phyloP scores from a whole-genome alignment of 1,139 yeast genomes.

The Saccharomyces hybrid region DNA sequence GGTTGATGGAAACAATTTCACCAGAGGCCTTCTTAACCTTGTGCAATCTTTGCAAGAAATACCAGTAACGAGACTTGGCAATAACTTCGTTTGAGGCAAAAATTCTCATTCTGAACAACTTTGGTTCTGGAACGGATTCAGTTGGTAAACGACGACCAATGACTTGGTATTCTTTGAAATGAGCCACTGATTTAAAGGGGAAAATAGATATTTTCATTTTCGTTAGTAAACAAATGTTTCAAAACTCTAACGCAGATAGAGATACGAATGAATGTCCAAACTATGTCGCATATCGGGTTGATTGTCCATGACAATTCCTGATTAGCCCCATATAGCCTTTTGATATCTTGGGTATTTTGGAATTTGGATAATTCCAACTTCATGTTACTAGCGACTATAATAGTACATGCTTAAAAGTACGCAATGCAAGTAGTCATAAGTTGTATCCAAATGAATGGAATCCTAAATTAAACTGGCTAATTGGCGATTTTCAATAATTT shows the following conservation, averaged over 20 bases:
- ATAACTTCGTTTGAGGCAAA: constrained; percentile 98
- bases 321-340: too few species aligned
- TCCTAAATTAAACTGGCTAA: neutral
- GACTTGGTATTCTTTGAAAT: constrained; percentile 98
- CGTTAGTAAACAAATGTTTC: constrained; percentile 6
- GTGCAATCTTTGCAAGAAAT: constrained; percentile 97
- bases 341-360: too few species aligned
- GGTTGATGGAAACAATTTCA: constrained; percentile 92
- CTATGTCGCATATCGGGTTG: too few species aligned
- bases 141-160: constrained; percentile 99
- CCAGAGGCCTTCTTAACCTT: constrained; percentile 99
- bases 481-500: neutral
- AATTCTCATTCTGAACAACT: constrained; percentile 99
- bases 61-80: constrained; percentile 99
- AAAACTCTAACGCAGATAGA: neutral
- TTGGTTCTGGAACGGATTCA: constrained; percentile 97
- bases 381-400: too few species aligned
- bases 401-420: too few species aligned
- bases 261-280: too few species aligned
- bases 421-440: neutral
- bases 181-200: constrained; percentile 47
- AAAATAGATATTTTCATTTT: constrained; percentile 16
- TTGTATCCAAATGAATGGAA: neutral
- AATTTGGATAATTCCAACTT: too few species aligned
- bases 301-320: too few species aligned